phyloP scores from a whole-genome alignment of 352 stramenopile species.

The Globisporangium camurandrum region DNA sequence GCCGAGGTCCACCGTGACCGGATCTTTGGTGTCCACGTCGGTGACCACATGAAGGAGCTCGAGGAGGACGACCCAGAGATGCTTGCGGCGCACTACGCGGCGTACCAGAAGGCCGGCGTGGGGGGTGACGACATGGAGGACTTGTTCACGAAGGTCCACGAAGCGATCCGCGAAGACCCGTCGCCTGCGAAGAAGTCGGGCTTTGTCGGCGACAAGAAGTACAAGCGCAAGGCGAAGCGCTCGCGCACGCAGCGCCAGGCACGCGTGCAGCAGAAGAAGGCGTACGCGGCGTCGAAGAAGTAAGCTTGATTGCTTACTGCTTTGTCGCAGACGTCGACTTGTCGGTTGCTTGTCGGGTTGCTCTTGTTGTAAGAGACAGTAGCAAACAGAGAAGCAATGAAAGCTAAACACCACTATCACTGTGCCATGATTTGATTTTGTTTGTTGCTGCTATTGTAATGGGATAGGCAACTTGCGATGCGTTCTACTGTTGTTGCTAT shows the following conservation, averaged over 20 bases:
- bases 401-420: slow-evolving; percentile 18
- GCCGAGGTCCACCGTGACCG: slow-evolving; percentile 96
- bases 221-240: slow-evolving; percentile 92
- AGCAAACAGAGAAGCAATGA: too few species aligned
- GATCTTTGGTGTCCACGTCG: slow-evolving; percentile 97
- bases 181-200: slow-evolving; percentile 89
- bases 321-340: too few species aligned
- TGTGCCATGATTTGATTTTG: too few species aligned
- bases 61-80: slow-evolving; percentile 99
- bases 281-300: slow-evolving; percentile 62
- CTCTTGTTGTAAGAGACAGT: too few species aligned
- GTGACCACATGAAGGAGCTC: slow-evolving; percentile 99
- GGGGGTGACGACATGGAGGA: slow-evolving; percentile 90
- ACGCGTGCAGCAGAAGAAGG: slow-evolving; percentile 96
- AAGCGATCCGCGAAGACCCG: slow-evolving; percentile 97
- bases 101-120: slow-evolving; percentile 92
- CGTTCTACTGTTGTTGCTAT: too few species aligned
- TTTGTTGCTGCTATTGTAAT: too few species aligned
- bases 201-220: slow-evolving; percentile 90
- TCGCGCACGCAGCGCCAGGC: slow-evolving; percentile 94
- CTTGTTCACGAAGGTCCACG: slow-evolving; percentile 92
- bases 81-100: slow-evolving; percentile 95
- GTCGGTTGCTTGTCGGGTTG: background rate
- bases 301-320: slow-evolving; percentile 18
- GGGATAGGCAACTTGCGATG: too few species aligned